phyloP scores from a whole-genome alignment of 306 rosid species.

The Rosa chinensis region DNA sequence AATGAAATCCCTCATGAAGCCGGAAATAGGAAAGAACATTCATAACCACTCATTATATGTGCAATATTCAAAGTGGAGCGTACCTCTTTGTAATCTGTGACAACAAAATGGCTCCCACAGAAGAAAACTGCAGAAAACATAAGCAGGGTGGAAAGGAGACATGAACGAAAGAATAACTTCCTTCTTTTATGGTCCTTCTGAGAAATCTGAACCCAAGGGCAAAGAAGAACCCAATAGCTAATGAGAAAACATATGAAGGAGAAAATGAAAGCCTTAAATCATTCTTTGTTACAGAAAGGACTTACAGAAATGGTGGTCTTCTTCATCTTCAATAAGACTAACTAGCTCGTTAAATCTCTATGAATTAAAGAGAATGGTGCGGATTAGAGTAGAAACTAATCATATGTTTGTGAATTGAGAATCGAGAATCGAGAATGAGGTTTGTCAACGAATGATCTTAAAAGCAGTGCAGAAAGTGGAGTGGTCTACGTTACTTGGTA shows the following conservation, averaged over 20 bases:
- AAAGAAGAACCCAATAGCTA: background rate
- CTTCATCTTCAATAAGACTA: slow-evolving; percentile 6
- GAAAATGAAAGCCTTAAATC: background rate
- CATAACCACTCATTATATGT: background rate
- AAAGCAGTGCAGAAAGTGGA: slow-evolving; percentile 9
- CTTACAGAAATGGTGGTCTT: slow-evolving; percentile 27
- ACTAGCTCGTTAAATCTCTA: background rate
- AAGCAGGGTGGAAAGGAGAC: slow-evolving; percentile 16
- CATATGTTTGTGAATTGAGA: background rate
- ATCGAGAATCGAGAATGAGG: background rate
- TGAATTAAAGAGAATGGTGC: background rate
- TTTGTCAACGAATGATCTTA: slow-evolving; percentile 5
- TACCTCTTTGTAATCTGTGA: slow-evolving; percentile 39
- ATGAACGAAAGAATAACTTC: slow-evolving; percentile 15
- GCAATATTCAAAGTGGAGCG: background rate
- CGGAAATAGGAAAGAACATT: background rate
- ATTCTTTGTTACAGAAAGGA: background rate
- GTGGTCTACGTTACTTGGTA: slow-evolving; percentile 2
- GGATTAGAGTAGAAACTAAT: background rate
- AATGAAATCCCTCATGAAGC: background rate
- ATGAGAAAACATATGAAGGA: background rate
- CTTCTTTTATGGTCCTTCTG: slow-evolving; percentile 6
- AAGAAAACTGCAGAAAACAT: slow-evolving; percentile 33
- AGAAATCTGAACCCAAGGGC: slow-evolving; percentile 9
- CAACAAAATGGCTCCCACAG: slow-evolving; percentile 26